A percentile compares a stretch with the other conserved stretches of the same genome.
Conservation (phyloP, 352 stramenopile species). For the Pilasporangium apinafurcum region DNA sequence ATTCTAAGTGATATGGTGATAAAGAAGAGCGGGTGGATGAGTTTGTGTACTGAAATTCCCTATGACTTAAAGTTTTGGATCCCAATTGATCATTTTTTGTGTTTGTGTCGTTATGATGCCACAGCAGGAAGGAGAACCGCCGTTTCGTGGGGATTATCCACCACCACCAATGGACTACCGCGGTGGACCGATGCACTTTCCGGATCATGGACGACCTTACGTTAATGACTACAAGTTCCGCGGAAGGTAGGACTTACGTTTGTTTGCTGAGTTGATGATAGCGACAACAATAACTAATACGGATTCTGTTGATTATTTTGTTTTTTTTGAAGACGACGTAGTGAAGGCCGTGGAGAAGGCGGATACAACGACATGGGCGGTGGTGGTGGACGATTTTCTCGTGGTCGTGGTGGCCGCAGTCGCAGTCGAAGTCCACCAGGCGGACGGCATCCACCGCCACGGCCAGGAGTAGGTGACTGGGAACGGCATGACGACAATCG, state of each 20-base stretch:
- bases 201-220: background rate
- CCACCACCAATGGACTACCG: no score
- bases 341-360: slow-evolving; percentile 14
- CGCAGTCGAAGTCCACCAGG: slow-evolving; percentile 27
- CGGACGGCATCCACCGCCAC: slow-evolving; percentile 1
- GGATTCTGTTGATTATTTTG: background rate
- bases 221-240: background rate
- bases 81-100: no score
- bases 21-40: no score
- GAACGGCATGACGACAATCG: slow-evolving; percentile 11
- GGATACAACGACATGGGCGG: slow-evolving; percentile 16
- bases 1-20: no score
- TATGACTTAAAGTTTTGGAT: no score
- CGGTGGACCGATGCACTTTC: background rate
- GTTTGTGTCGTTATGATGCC: no score
- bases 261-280: background rate
- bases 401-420: slow-evolving; percentile 14
- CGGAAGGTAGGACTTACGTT: background rate
- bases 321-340: slow-evolving; percentile 6
- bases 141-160: no score
- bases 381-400: no score
- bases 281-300: no score
- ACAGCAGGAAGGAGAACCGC: no score
- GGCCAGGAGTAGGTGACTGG: slow-evolving; percentile 9
- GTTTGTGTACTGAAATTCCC: no score